Percentiles rank a stretch among this genome's conserved stretches.
Evolutionary conservation across 768 basidiomycete species (phyloP).

Genomic region (Holtermanniella nyarrowii): DNA sequence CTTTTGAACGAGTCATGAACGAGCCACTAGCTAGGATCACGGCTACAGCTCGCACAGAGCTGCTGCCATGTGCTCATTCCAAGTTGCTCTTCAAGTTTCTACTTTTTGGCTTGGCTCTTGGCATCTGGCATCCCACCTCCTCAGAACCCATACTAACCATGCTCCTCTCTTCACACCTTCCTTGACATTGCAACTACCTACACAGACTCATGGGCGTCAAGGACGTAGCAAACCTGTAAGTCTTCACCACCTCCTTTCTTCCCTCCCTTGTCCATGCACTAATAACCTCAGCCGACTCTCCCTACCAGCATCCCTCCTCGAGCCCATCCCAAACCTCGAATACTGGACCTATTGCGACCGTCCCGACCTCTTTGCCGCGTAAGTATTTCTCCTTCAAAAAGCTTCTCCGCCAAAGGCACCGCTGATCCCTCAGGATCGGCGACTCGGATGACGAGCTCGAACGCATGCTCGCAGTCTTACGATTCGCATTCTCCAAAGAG

Average conservation of each 20-base stretch:
- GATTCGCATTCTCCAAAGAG: slow-evolving; percentile 85
- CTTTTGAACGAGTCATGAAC: too few relatives aligned
- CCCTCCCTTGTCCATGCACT: not conserved
- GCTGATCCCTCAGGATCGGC: slow-evolving; percentile 58
- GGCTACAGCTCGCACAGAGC: too few relatives aligned
- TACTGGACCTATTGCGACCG: slow-evolving; percentile 91
- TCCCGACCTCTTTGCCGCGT: slow-evolving; percentile 86
- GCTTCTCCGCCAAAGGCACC: not conserved
- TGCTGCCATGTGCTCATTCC: too few relatives aligned
- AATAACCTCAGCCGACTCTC: slow-evolving; percentile 62
- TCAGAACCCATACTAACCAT: not conserved
- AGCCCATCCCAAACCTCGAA: slow-evolving; percentile 90
- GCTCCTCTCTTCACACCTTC: not conserved
- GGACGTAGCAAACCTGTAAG: slow-evolving; percentile 86
- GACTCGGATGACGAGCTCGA: slow-evolving; percentile 86
- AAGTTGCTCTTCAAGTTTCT: too few relatives aligned
- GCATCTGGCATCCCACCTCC: too few relatives aligned
- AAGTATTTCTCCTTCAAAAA: too few relatives aligned
- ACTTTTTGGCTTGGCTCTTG: too few relatives aligned
- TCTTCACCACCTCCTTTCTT: slow-evolving; percentile 12
- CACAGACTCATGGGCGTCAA: slow-evolving; percentile 61
- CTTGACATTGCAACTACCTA: too few relatives aligned
- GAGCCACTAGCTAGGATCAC: too few relatives aligned
- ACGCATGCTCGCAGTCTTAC: slow-evolving; percentile 81
- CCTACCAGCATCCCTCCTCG: slow-evolving; percentile 80